These are phyloP conservation scores for Pleurotus cornucopiae DNA, from an alignment of 768 basidiomycete genomes.

Conservation along the genomic window DNA sequence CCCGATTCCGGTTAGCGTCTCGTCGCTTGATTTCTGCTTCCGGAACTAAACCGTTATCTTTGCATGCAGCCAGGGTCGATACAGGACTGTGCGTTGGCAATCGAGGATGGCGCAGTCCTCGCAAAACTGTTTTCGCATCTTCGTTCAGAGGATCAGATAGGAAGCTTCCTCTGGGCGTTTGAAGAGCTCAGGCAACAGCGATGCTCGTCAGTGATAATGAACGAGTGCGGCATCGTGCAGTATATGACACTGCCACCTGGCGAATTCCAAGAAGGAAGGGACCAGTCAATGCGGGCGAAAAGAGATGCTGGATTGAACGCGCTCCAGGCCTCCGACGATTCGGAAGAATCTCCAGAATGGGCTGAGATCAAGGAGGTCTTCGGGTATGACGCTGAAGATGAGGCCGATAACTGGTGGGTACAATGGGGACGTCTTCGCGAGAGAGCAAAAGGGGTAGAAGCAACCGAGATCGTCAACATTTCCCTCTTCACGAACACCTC, in stretches of 20 bases:
- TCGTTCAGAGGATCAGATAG: slow-evolving; percentile 42
- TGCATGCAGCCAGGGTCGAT: slow-evolving; percentile 40
- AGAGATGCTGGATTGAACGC: slow-evolving; percentile 11
- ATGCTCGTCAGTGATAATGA: slow-evolving; percentile 33
- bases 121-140: slow-evolving; percentile 59
- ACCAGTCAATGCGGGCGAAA: slow-evolving; percentile 25
- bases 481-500: background rate
- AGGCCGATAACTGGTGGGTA: slow-evolving; percentile 60
- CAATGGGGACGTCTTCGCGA: slow-evolving; percentile 23
- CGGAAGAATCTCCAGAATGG: slow-evolving; percentile 34
- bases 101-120: slow-evolving; percentile 63
- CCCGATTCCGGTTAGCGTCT: slow-evolving; percentile 42
- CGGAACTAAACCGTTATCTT: background rate
- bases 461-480: background rate
- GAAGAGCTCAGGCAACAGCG: slow-evolving; percentile 51
- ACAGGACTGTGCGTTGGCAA: slow-evolving; percentile 43
- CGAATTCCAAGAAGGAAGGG: slow-evolving; percentile 36
- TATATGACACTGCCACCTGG: slow-evolving; percentile 43
- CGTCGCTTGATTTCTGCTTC: background rate
- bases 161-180: slow-evolving; percentile 45
- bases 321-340: slow-evolving; percentile 10
- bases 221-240: slow-evolving; percentile 40
- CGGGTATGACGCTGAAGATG: slow-evolving; percentile 53
- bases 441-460: slow-evolving; percentile 9
- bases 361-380: slow-evolving; percentile 43